Evolutionary conservation across 148 eudicot species (phyloP).

Genomic region (Chenopodium suecicum): DNA sequence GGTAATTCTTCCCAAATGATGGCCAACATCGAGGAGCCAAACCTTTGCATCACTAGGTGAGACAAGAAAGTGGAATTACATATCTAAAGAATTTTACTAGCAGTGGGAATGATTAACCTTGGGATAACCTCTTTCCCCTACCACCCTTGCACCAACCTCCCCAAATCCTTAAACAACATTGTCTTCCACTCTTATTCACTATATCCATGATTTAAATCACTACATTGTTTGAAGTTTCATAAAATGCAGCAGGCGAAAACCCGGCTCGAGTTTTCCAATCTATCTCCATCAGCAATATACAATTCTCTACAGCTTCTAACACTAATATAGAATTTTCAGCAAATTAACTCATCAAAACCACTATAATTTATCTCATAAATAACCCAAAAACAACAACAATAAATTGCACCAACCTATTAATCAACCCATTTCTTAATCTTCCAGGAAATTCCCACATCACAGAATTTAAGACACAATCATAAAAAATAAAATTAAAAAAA

Average conservation of each 20-base stretch:
- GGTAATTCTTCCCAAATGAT: neutral
- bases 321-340: neutral
- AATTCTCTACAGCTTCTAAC: neutral
- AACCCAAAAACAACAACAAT: conserved; percentile 5
- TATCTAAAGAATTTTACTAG: too few relatives aligned
- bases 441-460: neutral
- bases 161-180: neutral
- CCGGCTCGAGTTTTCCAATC: neutral
- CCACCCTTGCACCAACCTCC: neutral
- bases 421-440: neutral
- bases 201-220: neutral
- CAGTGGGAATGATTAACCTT: too few relatives aligned
- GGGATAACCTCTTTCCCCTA: too few relatives aligned
- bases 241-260: neutral
- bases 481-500: too few relatives aligned
- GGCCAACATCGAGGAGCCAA: neutral
- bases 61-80: too few relatives aligned
- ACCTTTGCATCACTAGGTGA: too few relatives aligned
- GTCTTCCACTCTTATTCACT: neutral
- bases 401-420: neutral
- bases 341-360: neutral
- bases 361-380: neutral
- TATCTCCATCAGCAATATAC: neutral
- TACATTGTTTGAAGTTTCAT: neutral
- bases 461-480: neutral